Conservation (phyloP, 108 stramenopile genomes). For the Conticribra guillardii region DNA sequence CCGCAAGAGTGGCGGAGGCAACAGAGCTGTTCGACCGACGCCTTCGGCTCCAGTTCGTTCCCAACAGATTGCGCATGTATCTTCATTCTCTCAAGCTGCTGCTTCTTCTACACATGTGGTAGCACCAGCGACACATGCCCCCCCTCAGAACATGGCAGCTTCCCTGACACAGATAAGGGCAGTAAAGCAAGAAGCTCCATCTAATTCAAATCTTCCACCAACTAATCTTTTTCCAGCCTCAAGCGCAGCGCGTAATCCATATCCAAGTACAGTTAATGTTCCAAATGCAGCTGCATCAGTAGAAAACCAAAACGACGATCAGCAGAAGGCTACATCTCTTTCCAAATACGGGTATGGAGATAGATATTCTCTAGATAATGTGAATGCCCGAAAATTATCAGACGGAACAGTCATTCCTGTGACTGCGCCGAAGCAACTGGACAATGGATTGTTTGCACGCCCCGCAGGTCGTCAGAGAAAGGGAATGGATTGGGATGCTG, state of each 20-base stretch:
- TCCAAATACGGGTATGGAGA: conserved; percentile 32
- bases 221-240: neutral
- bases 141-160: neutral
- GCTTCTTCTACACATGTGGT: neutral
- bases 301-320: neutral
- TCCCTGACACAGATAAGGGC: neutral
- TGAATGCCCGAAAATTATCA: conserved; percentile 56
- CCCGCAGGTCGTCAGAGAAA: conserved; percentile 78
- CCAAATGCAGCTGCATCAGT: neutral
- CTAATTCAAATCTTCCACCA: neutral
- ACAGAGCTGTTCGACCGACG: neutral
- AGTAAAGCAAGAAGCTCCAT: neutral
- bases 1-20: neutral
- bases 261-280: too few species aligned
- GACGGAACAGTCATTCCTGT: conserved; percentile 82
- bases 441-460: conserved; percentile 69
- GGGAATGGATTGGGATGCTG: conserved; percentile 86
- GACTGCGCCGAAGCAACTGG: conserved; percentile 60
- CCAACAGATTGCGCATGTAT: neutral
- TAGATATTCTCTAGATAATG: conserved; percentile 72
- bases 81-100: neutral
- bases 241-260: neutral
- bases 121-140: neutral
- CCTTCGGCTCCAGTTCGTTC: neutral
- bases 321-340: neutral